Evolutionary conservation across 148 eudicot genomes (phyloP).

Genomic region (Tetragonia tetragonoides): DNA sequence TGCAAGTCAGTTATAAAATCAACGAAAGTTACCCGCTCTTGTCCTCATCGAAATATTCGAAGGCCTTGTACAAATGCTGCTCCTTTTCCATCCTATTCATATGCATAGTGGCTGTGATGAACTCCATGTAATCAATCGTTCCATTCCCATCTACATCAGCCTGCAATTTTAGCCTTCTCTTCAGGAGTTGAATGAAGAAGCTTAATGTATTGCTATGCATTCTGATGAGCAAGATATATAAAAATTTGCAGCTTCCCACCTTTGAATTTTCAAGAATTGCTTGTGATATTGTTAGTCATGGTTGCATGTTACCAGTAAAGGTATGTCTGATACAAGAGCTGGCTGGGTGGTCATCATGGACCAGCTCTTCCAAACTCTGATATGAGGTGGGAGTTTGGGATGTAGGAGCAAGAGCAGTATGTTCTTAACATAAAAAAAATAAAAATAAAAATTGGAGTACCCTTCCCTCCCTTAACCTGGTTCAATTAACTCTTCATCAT

Average conservation of each 20-base stretch:
- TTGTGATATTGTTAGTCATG: not conserved
- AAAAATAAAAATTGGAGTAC: too few species aligned
- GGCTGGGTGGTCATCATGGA: too few species aligned
- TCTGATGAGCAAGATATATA: not conserved
- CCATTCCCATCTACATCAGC: conserved; percentile 99
- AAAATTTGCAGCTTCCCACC: not conserved
- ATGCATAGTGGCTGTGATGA: conserved; percentile 96
- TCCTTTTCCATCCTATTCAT: conserved; percentile 91
- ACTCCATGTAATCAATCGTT: conserved; percentile 92
- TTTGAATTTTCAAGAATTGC: not conserved
- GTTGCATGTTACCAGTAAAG: too few species aligned
- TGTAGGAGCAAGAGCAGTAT: too few species aligned
- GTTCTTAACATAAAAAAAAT: too few species aligned
- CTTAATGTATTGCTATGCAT: not conserved
- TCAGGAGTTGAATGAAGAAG: not conserved
- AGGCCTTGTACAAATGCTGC: conserved; percentile 82
- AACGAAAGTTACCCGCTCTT: conserved; percentile 75
- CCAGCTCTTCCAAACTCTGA: too few species aligned
- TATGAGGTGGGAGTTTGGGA: too few species aligned
- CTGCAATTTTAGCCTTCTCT: conserved; percentile 35
- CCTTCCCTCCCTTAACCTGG: too few species aligned
- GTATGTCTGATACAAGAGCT: too few species aligned
- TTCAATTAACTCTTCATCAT: too few species aligned
- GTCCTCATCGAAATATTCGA: conserved; percentile 88
- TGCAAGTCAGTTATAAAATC: conserved; percentile 11